Base-by-base conservation (phyloP, 2,329 filamentous ascomycete genomes). In the Raffaelea albimanens region DNA sequence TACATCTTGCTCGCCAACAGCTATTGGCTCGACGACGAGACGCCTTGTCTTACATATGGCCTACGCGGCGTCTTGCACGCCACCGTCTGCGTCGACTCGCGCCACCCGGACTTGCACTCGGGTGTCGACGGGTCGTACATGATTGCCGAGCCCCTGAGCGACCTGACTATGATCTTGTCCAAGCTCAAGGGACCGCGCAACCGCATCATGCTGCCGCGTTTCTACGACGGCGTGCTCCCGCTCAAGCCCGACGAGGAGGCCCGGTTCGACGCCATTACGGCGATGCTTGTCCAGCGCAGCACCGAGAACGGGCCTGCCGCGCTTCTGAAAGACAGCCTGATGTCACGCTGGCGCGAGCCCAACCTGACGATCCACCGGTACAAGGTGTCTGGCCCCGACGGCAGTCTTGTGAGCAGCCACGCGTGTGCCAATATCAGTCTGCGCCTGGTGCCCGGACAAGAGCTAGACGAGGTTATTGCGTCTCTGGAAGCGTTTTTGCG, bases 21-120 rank as follows among this genome's bases (percentile, higher is more conserved):
- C 65, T 98, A 98, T 70, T 98, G 93, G 93, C 75, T 98, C 2
- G 89, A 97, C 60, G 91, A 98, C 59, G 85, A 94, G 55, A 89
- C 94, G 2, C 93, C 93, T 0, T 98, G 93, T 61, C 69, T 98
- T 49, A 98, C 93, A 0, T 98, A 98, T 53, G 93, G 93, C 1
- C 75, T 97, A 7, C 81, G 93, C 43, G 93, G 93, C 21, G 91
- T 98, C 22, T 83, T 98, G 20, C 91, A 97, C 62, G 91, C 90
- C 5, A 95, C 88, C 0, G 76, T 97, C 5, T 85, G 89, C 52
- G 82, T 98, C 22, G 84, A 94, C 54, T 94, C 89, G 49, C 80
- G 81, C 45, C 82, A 87, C 53, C 89, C 90, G 0, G 93, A 98
- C 64, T 76, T 95, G 2, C 93, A 98, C 65, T 95, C 88, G 52